Evolutionary conservation across 2,329 filamentous ascomycete species (phyloP).

Genomic region (Pseudogymnoascus sp.): DNA sequence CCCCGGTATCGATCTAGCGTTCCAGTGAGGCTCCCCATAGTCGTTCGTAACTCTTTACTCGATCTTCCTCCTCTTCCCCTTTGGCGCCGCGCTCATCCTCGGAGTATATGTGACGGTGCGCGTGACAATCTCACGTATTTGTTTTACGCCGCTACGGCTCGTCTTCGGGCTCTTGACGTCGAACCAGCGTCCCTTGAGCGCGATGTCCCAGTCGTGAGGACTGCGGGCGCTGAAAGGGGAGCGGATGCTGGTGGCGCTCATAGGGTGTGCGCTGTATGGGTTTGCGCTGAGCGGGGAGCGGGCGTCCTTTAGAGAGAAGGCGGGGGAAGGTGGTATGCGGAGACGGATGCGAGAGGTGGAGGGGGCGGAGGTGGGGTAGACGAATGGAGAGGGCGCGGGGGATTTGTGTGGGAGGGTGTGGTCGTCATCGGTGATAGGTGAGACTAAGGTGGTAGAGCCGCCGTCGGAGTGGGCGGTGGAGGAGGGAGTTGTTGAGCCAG

Average conservation of each 20-base stretch:
- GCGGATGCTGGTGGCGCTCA: slow-evolving; percentile 36
- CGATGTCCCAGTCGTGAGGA: slow-evolving; percentile 70
- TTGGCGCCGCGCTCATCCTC: slow-evolving; percentile 77
- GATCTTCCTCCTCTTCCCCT: slow-evolving; percentile 82
- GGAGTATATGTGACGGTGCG: slow-evolving; percentile 86
- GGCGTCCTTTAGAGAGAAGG: slow-evolving; percentile 46
- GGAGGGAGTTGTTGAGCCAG: slow-evolving; percentile 39
- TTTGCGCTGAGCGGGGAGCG: slow-evolving; percentile 61
- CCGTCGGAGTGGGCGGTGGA: slow-evolving; percentile 27
- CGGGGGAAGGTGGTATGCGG: slow-evolving; percentile 69
- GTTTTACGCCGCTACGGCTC: slow-evolving; percentile 52
- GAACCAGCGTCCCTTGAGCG: slow-evolving; percentile 55
- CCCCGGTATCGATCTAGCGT: not conserved
- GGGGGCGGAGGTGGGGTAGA: slow-evolving; percentile 50
- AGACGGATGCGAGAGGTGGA: slow-evolving; percentile 52
- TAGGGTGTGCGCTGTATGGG: slow-evolving; percentile 12
- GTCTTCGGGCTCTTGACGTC: slow-evolving; percentile 48
- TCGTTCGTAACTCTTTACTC: slow-evolving; percentile 29
- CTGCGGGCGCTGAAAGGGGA: slow-evolving; percentile 70
- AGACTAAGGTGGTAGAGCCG: slow-evolving; percentile 29
- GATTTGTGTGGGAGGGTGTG: slow-evolving; percentile 52
- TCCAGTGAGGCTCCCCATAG: not conserved
- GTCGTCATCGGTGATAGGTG: slow-evolving; percentile 28
- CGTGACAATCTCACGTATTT: slow-evolving; percentile 87
- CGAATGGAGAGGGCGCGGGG: slow-evolving; percentile 49